Base-by-base conservation (phyloP, 108 stramenopile genomes). In the Cyclotella choctawhatcheeana region DNA sequence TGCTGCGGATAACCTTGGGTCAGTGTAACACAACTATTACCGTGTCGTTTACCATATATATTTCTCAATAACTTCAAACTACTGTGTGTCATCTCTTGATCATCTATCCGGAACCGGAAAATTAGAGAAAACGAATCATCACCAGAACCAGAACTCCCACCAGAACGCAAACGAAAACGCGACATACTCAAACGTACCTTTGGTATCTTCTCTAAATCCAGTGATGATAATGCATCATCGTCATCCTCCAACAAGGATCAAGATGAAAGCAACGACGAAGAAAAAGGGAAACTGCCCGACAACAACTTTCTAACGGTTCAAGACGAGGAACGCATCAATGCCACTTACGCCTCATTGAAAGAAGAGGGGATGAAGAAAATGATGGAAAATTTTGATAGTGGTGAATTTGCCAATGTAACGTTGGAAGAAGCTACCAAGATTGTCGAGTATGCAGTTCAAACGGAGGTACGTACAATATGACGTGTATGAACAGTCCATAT, bases 171-270 rank as follows among this genome's bases (percentile, higher is more conserved):
- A 35, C 33, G 69, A 5, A 70, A 70, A 59, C 69, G 69, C 32
- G 69, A 70, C 43, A 70, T 70, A 31, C 56, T 70, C 17, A 70
- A 58, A n/a, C 55, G 69, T 8, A 58, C 69, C 1, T 44, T 70
- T 17, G 69, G 69, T 22, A 43, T 69, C 1, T 52, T 52, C 16
- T 27, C 34, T 13, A 14, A 8, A n/a, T 7, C 54, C 26, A 55
- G 17, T 27, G 2, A 24, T 5, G 4, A 22, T 17, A 24, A 5
- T 55, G 53, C 26, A 54, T 24, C 25, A 22, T 5, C 25, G 6
- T 2, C 26, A 14, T 4, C 53, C 26, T 5, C 5, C 5, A 29
- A 3, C 5, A 17, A 3, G 8, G 53, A 25, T 27, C 6, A 26
- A 54, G 25, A 27, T 8, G 4, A 26, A 14, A 54, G 8, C 27